A percentile compares a stretch with the other conserved stretches of the same genome.
These are phyloP conservation scores for Aechmea fasciata DNA, from an alignment of 176 grass and related monocot species.

Conservation along the genomic window DNA sequence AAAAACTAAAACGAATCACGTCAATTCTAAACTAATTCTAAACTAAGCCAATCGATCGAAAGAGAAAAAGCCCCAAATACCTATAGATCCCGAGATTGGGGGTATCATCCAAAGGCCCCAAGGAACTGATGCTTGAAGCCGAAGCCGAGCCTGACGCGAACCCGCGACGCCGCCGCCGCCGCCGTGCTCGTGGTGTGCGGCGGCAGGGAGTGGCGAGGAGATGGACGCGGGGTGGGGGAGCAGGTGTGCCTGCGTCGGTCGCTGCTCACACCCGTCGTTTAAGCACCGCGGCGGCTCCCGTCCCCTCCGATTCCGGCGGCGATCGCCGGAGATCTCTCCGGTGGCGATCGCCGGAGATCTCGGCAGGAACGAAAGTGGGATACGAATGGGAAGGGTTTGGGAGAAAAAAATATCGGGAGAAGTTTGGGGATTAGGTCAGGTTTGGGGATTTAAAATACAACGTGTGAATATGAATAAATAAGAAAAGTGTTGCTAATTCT, in stretches of 20 bases:
- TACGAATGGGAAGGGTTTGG: too few species aligned
- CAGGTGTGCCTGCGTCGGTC: background rate
- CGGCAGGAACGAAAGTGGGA: too few species aligned
- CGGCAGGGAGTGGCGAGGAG: constrained; percentile 14
- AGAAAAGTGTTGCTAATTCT: too few species aligned
- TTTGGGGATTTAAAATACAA: too few species aligned
- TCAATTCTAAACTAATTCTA: too few species aligned
- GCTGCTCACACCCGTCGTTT: background rate
- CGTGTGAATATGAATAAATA: too few species aligned
- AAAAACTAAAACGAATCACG: background rate
- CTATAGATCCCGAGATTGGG: constrained; percentile 33
- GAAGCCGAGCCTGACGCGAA: constrained; percentile 26
- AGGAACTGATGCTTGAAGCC: constrained; percentile 46
- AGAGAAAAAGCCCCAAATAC: constrained; percentile 21
- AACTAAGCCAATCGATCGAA: background rate
- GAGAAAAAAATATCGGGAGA: too few species aligned
- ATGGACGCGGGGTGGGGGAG: constrained; percentile 29
- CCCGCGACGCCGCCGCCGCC: constrained; percentile 11
- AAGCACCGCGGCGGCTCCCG: constrained; percentile 1
- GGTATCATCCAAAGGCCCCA: constrained; percentile 48
- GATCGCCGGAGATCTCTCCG: too few species aligned
- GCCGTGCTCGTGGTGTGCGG: constrained; percentile 5
- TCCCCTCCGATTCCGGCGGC: constrained; percentile 13
- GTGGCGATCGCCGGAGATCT: too few species aligned
- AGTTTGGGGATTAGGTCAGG: too few species aligned